Conservation (phyloP, 2,329 filamentous ascomycete species). For the Aspergillus brunneoviolaceus region DNA sequence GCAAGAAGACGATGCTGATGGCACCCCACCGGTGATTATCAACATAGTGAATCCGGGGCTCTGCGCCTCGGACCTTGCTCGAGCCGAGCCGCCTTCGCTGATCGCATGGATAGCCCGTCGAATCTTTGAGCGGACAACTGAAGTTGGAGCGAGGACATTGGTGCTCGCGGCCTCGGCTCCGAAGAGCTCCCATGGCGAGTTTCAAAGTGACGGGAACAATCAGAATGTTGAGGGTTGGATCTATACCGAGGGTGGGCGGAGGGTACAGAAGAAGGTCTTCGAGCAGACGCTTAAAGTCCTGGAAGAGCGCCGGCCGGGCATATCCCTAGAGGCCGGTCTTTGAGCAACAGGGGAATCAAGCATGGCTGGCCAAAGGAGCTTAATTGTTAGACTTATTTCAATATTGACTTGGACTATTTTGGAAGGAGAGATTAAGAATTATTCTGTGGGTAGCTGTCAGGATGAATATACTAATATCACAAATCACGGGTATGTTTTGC, state of each 20-base stretch:
- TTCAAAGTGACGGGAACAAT: background rate
- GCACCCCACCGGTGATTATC: background rate
- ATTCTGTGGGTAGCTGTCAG: no score
- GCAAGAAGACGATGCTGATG: no score
- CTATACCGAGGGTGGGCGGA: background rate
- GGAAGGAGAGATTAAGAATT: no score
- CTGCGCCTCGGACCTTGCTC: background rate
- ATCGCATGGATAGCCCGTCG: background rate
- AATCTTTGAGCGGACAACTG: background rate
- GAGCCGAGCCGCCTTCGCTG: background rate
- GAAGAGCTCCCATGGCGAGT: background rate
- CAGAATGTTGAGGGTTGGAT: background rate
- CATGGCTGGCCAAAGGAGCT: no score
- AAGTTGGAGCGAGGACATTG: conserved; percentile 4
- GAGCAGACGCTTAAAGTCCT: background rate
- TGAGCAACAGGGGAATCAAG: background rate
- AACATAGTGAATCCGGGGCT: conserved; percentile 6
- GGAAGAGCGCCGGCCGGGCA: background rate
- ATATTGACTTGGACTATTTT: no score
- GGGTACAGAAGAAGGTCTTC: background rate
- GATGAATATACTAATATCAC: background rate
- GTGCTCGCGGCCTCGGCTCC: conserved; percentile 1
- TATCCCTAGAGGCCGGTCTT: background rate
- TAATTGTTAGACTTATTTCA: no score
- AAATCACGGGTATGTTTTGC: background rate